Conservation (phyloP, 2,329 filamentous ascomycete species). For the Pyricularia sp. region DNA sequence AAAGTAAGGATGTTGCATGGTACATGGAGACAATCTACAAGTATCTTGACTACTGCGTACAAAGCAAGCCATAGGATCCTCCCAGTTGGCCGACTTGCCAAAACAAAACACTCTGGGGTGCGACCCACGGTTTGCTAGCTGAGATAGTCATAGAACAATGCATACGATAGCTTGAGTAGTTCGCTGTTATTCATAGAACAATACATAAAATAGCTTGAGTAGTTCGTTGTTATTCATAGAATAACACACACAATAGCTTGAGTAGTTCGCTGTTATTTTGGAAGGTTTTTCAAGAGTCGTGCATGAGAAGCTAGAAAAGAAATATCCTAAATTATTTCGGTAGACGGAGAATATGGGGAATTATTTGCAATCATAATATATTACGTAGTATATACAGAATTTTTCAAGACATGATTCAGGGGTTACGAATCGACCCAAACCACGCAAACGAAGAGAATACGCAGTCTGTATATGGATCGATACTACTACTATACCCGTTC, state of each 20-base stretch:
- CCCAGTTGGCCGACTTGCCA: not conserved
- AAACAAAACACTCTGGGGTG: not conserved
- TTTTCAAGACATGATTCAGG: not conserved
- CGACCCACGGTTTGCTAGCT: not conserved
- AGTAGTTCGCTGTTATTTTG: not conserved
- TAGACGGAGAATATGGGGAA: not conserved
- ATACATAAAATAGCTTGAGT: not conserved
- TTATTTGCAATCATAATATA: not conserved
- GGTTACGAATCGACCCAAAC: not conserved
- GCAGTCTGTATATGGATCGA: not conserved
- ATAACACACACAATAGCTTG: not conserved
- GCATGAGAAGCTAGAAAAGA: not conserved
- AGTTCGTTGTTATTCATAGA: not conserved
- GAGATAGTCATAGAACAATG: not conserved
- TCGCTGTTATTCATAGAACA: not conserved
- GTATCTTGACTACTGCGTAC: not conserved
- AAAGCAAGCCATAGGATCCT: not conserved
- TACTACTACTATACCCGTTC: not conserved
- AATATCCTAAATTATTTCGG: not conserved
- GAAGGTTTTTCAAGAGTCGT: not conserved
- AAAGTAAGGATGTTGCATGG: not conserved
- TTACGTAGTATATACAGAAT: not conserved
- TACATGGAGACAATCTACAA: not conserved
- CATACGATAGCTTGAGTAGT: not conserved
- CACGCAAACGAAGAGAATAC: not conserved